Base-by-base conservation (phyloP, 768 basidiomycete genomes). In the Tricholoma matsutake region DNA sequence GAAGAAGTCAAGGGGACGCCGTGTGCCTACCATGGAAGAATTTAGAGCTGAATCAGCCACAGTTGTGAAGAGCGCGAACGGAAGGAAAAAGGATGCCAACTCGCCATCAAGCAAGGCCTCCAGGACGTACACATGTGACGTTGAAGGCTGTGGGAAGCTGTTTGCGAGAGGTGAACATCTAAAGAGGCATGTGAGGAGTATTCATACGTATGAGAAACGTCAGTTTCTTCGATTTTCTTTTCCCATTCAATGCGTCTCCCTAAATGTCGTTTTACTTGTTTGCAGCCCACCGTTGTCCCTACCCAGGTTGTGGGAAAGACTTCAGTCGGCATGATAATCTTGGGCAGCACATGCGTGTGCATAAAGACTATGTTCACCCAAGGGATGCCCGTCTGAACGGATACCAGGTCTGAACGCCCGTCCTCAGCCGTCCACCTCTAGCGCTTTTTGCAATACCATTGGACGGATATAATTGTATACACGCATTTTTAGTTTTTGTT, bases 271-370 rank as follows among this genome's bases (percentile, higher is more conserved):
- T 39, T 57, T 60, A 43, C 25, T 66, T 49, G 59, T 62, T 54
- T 62, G 31, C 69, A 94, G 93, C 94, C 60, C 89, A 89, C 74
- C 83, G 83, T 67, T 95, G 93, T 75, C 86, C 87, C 22, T 85
- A 86, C 71, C 87, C 88, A 32, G 86, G 85, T 13, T 95, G 93
- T 69, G 86, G 83, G 57, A 93, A 92, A 78, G 86, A 86, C 64
- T 95, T 95, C 70, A 90, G 88, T 68, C 81, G 94, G 53, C 90
- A 91, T 67, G 94, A 95, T 72, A 95, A 95, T 69, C 83, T 95
- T 51, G 86, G 87, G 49, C 93, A 95, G 74, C 93, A 95, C 68
- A 88, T 91, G 86, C 86, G 89, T 53, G 88, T 93, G 45, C 92
- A 94, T 75, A 83, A 81, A 66, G 80, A 81, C 61, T 81, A 74